A percentile compares a stretch with the other conserved stretches of the same genome.
phyloP scores from a whole-genome alignment of 306 rosid genomes.

The Lathyrus oleraceus region DNA sequence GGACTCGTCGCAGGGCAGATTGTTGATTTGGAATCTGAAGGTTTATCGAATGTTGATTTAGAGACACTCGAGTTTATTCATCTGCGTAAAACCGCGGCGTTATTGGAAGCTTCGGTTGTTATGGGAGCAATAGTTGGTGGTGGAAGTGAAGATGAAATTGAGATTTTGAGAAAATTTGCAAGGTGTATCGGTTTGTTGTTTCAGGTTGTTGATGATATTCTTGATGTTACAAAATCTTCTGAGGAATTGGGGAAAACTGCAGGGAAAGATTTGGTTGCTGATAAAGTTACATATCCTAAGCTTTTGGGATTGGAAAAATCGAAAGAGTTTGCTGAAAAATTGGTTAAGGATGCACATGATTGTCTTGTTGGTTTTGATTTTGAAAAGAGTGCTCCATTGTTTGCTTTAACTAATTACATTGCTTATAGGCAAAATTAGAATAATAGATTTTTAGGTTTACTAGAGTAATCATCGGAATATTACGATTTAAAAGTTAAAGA shows the following conservation, averaged over 20 bases:
- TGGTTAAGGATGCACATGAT: constrained; percentile 54
- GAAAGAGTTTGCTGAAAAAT: constrained; percentile 57
- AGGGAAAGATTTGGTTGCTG: constrained; percentile 77
- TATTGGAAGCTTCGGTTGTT: constrained; percentile 65
- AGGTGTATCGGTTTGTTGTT: constrained; percentile 65
- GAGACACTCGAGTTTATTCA: constrained; percentile 68
- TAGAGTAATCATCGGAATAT: no score
- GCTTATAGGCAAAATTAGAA: constrained; percentile 53
- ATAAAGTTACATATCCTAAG: constrained; percentile 75
- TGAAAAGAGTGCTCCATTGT: constrained; percentile 56
- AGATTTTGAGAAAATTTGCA: constrained; percentile 58
- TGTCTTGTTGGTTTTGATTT: constrained; percentile 57
- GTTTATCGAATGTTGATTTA: constrained; percentile 46
- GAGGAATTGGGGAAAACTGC: constrained; percentile 82
- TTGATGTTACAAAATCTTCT: constrained; percentile 74
- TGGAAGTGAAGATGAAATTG: constrained; percentile 53
- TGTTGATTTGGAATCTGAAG: constrained; percentile 61
- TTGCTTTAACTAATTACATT: constrained; percentile 67
- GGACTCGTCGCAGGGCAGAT: constrained; percentile 78
- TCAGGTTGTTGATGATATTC: constrained; percentile 87
- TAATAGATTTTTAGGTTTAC: no score
- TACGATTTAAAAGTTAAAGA: no score
- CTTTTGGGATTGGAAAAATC: constrained; percentile 67
- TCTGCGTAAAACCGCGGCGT: constrained; percentile 66
- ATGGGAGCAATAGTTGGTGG: constrained; percentile 73